These are phyloP conservation scores for Colletotrichum tabaci DNA, from an alignment of 2,329 filamentous ascomycete genomes.

Conservation along the genomic window DNA sequence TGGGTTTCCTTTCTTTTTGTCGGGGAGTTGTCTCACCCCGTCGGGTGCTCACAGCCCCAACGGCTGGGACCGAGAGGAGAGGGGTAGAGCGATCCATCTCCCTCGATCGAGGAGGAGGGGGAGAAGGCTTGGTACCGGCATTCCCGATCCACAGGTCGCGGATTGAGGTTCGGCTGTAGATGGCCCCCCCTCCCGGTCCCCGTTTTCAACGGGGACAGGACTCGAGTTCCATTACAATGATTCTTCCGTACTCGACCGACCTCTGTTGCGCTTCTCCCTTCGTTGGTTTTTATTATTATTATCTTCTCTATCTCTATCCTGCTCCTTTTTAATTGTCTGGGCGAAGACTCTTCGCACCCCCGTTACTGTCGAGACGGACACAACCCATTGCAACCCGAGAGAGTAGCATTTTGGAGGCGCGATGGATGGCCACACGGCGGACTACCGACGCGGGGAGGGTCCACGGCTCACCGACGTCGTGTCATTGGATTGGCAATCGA, in stretches of 20 bases:
- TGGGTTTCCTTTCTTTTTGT: neutral
- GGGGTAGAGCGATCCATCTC: too few species aligned
- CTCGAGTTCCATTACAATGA: too few species aligned
- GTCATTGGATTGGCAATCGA: neutral
- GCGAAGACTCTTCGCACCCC: neutral
- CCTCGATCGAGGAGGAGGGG: neutral
- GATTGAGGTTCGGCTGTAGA: slow-evolving; percentile 9
- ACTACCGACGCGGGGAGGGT: neutral
- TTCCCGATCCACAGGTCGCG: slow-evolving; percentile 1
- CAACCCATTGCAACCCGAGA: neutral
- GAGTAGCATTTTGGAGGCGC: neutral
- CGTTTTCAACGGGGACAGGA: too few species aligned
- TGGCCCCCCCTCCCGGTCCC: neutral
- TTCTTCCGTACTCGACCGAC: neutral
- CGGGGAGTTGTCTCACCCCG: slow-evolving; percentile 1
- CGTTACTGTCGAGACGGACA: slow-evolving; percentile 1
- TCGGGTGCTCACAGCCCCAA: slow-evolving; percentile 3
- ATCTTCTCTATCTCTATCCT: neutral
- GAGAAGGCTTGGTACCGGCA: too few species aligned
- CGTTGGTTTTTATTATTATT: neutral
- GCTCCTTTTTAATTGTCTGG: too few species aligned
- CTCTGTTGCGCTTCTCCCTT: neutral
- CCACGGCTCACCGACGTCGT: neutral
- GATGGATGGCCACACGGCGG: neutral
- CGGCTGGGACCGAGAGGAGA: neutral